Percentiles rank a stretch among this genome's conserved stretches.
These are phyloP conservation scores for Ophiostoma sp. DNA, from an alignment of 2,329 filamentous ascomycete species.

Conservation along the genomic window DNA sequence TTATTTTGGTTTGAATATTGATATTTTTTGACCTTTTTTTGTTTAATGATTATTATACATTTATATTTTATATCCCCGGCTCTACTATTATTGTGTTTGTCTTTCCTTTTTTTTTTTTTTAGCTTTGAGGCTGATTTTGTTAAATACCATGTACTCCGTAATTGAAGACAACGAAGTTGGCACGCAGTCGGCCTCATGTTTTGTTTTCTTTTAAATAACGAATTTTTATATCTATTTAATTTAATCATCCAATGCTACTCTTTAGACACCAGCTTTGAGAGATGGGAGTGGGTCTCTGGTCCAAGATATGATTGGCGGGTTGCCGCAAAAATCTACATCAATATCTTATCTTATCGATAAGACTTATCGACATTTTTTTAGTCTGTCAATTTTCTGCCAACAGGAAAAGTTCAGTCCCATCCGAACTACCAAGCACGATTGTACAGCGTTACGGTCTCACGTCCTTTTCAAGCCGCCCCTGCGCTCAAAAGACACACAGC, in stretches of 20 bases:
- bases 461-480: neutral
- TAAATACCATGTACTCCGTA: too few species aligned
- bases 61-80: neutral
- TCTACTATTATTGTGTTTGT: neutral
- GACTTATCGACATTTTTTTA: constrained; percentile 21
- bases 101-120: too few species aligned
- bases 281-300: neutral
- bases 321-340: neutral
- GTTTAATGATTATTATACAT: too few species aligned
- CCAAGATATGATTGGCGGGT: neutral
- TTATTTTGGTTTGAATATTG: neutral
- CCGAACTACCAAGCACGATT: neutral
- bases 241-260: too few species aligned
- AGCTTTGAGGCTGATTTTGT: too few species aligned
- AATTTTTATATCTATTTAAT: too few species aligned
- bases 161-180: too few species aligned
- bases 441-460: neutral
- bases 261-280: neutral
- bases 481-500: neutral
- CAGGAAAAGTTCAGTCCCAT: constrained; percentile 11
- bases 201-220: too few species aligned
- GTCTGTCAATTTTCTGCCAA: constrained; percentile 18
- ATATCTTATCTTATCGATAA: constrained; percentile 23
- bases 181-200: too few species aligned
- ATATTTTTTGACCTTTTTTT: neutral